A percentile compares a stretch with the other conserved stretches of the same genome.
These are phyloP conservation scores for Colletotrichum somersetense DNA, from an alignment of 2,329 filamentous ascomycete species.

Conservation along the genomic window DNA sequence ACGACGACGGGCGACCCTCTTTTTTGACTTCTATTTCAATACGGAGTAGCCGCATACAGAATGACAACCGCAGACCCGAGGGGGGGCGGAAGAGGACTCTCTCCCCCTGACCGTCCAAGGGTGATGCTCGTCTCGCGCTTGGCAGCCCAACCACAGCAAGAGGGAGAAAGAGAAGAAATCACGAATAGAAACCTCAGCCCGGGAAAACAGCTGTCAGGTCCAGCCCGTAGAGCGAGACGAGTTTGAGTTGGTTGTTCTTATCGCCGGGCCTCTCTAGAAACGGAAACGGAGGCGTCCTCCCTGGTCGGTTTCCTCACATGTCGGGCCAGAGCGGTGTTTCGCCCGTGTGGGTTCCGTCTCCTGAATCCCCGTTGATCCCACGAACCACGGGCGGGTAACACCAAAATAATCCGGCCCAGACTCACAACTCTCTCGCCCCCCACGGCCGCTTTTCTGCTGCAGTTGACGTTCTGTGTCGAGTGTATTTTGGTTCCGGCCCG, in stretches of 20 bases:
- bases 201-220: no score
- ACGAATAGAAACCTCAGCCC: no score
- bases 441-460: slow-evolving; percentile 23
- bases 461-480: slow-evolving; percentile 22
- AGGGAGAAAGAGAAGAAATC: not conserved
- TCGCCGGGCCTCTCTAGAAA: not conserved
- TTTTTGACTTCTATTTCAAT: slow-evolving; percentile 39
- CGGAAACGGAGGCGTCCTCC: not conserved
- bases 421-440: not conserved
- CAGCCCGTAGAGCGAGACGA: no score
- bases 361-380: slow-evolving; percentile 14
- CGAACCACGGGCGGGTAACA: not conserved
- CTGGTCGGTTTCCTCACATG: slow-evolving; percentile 29
- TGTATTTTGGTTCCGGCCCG: slow-evolving; percentile 23
- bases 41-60: no score
- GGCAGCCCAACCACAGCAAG: not conserved
- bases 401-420: slow-evolving; percentile 11
- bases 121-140: not conserved
- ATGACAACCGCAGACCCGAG: slow-evolving; percentile 11
- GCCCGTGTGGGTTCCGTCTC: slow-evolving; percentile 33
- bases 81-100: no score
- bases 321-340: slow-evolving; percentile 38
- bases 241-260: not conserved
- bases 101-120: not conserved
- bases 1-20: slow-evolving; percentile 17